Evolutionary conservation across 352 stramenopile genomes (phyloP).

Genomic region (Aphanomyces invadans): DNA sequence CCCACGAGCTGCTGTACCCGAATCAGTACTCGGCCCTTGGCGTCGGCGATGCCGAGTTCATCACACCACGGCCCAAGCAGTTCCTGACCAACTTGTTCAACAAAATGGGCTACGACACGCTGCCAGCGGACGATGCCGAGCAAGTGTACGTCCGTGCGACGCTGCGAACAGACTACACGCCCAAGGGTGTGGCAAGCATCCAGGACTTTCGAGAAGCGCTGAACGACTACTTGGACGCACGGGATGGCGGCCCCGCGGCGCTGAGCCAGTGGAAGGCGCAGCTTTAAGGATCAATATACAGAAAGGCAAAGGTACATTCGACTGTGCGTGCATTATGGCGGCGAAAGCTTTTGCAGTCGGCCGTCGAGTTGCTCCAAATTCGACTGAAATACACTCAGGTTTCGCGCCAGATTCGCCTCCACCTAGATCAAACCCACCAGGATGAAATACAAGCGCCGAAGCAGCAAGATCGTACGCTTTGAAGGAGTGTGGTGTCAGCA

Average conservation of each 20-base stretch:
- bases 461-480: slow-evolving; percentile 45
- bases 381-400: slow-evolving; percentile 65
- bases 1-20: slow-evolving; percentile 77
- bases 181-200: slow-evolving; percentile 40
- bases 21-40: slow-evolving; percentile 72
- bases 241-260: slow-evolving; percentile 37
- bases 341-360: slow-evolving; percentile 49
- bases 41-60: slow-evolving; percentile 80
- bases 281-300: slow-evolving; percentile 23
- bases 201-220: slow-evolving; percentile 66
- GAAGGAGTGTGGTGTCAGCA: slow-evolving; percentile 50
- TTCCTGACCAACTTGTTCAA: slow-evolving; percentile 54
- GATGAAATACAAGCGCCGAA: not conserved
- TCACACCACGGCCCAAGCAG: slow-evolving; percentile 42
- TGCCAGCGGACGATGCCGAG: slow-evolving; percentile 55
- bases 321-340: slow-evolving; percentile 4
- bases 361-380: slow-evolving; percentile 73
- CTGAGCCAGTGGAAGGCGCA: slow-evolving; percentile 46
- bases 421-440: slow-evolving; percentile 37
- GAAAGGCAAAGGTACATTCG: not conserved
- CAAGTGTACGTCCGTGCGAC: slow-evolving; percentile 61
- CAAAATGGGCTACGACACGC: slow-evolving; percentile 35
- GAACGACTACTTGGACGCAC: slow-evolving; percentile 53
- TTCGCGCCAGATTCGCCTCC: slow-evolving; percentile 60
- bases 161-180: slow-evolving; percentile 36